Base-by-base conservation (phyloP, 179 eudicot species). In the Spinacia oleracea region DNA sequence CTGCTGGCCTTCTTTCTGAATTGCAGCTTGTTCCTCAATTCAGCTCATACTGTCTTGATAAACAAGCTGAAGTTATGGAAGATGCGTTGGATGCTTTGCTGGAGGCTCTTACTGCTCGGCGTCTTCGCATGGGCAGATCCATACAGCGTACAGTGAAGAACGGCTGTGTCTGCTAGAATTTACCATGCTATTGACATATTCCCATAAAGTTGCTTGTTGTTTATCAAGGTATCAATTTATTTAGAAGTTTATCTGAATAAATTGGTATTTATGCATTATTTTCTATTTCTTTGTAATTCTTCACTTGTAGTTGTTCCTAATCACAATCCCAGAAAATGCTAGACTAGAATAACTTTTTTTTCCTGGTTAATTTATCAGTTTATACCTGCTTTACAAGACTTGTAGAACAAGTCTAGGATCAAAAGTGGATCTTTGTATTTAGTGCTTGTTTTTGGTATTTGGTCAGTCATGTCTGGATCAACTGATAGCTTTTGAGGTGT, bases 61-160 rank as follows among this genome's bases (percentile, higher is more conserved):
- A 86, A 81, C 91, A 89, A 81, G 91, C 88, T 38, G 94, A 93
- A 72, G 92, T 84, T 31, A 32, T 93, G 60, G 99, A 93, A 79
- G 86, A 91, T 74, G 84, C 91, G 3, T 81, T 96, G 74, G 91
- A 82, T 25, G 83, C 68, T 78, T 81, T 96, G 80, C 76, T 93
- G 60, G 96, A 89, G 75, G 88, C 93, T 1, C 97, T 96, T 43
- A 91, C 97, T 16, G 21, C 81, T 16, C 83, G 99, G 46, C 87
- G 99, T 73, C 82, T 89, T 72, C 95, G 99, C 31, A 93, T 82
- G 93, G 99, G 99, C 50, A 84, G 99, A 85, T 96, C 99, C 40
- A 89, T 93, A 70, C 82, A 88, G 3, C 97, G 98, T 43, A 88
- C 72, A 81, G 82, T 79, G 79, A 91, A 9, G 62, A 55, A 12